Evolutionary conservation across 1,284 basidiomycete species (phyloP), one percentile per base, ranked within the genome.

Genomic region (Cutaneotrichosporon sp.): DNA sequence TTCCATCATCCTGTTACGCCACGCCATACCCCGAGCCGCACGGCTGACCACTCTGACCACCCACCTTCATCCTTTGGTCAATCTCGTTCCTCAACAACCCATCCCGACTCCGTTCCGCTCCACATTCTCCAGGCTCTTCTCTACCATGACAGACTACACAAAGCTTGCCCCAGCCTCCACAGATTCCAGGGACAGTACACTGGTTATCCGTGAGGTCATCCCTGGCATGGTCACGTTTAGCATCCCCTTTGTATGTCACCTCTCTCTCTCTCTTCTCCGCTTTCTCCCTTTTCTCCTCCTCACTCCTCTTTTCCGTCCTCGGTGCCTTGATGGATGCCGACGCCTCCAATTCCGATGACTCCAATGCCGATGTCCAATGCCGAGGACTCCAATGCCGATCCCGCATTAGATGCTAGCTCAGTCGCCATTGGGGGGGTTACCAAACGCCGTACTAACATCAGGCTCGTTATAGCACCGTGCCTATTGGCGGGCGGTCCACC

Each of bases 401-500:
- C 38, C 36, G 13, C 13, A 13, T 14, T 16, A 11, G 38, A 5
- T 16, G 38, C 38, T 3, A 16, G 13, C 38, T 11, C 38, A 0
- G 16, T 40, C 38, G 38, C 13, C 13, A 5, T 40, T 16, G 11
- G 16, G 26, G 26, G 1, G 26, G 26, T 26, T 26, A 42, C 21
- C 38, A 11, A 16, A 22, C 34, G 34, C n/a, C 8, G 16, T 11
- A 3, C 53, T 56, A 38, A 61, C 22, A 53, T 16, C 50, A 77
- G 76, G 65, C 86, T 16, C 85, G 89, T n/a, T 86, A 84, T 64
- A 86, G 87, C 11, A 40, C 90, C 11, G 69, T 91, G 38, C 90
- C 89, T 4, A 81, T 92, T 31, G 92, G 92, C 0, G 90, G 91
- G 26, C 83, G 92, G 52, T 89, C 90, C 0, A 96, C 91, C 0